Base-by-base conservation (phyloP, 805 yeast species). In the Ogataea methylovora region DNA sequence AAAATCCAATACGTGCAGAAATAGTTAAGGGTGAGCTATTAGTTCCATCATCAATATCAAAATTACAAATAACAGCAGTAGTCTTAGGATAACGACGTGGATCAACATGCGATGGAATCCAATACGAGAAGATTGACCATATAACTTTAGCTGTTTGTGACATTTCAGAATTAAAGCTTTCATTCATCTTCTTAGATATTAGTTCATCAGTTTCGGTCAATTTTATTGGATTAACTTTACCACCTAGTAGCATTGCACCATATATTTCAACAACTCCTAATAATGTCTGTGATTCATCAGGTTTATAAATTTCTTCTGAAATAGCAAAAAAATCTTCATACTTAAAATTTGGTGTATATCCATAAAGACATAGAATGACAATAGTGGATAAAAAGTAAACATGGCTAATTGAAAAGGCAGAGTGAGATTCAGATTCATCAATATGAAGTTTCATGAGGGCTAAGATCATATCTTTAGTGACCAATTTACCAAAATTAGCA, bases 71-170 rank as follows among this genome's bases (percentile, higher is more conserved):
- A 8, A 61, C 57, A 21, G 60, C 51, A 16, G 67, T 55, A 3
- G 82, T 52, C 10, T 67, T 65, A 11, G 79, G 77, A 35, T 73
- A 69, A 38, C 95, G 69, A 50, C 95, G 71, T 32, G 67, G 43
- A 52, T 84, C 94, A 25, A 76, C 63, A 44, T 73, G 79, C 0
- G 75, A 55, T 0, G 86, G 82, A 2, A 76, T 49, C 83, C 86
- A 81, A 80, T 85, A 79, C 4, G 80, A 64, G 32, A 84, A 71
- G 0, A 85, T 70, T 24, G 67, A 66, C 97, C 97, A 92, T 27
- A 83, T 75, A 14, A 68, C 71, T 25, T 69, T 57, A 3, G 79
- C 80, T 22, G 87, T 92, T 3, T 86, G 94, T 1, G 84, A 72
- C 36, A 90, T 55, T 30, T 79, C 84, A 23, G 67, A 58, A 6